Evolutionary conservation across 1,284 basidiomycete species (phyloP), one percentile per base, ranked within the genome.

Genomic region (Stygiomarasmius scandens): DNA sequence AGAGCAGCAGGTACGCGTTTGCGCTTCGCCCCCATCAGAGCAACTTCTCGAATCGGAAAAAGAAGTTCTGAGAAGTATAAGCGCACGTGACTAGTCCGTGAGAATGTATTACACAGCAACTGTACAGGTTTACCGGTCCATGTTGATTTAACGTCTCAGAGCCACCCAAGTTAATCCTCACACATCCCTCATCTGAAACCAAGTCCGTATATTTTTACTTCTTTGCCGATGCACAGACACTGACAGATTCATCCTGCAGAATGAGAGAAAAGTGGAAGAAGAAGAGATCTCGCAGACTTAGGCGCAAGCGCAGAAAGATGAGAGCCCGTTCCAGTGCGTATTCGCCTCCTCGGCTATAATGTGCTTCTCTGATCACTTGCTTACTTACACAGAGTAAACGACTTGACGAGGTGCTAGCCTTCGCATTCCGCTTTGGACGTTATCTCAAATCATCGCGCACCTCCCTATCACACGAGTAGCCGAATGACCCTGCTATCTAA

Each of bases 191-290:
- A 41, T 41, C 14, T 41, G 4, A 41, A 8, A 12, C 16, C 38
- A 41, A 41, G n/a, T 41, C 38, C 38, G 38, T 41, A 12, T 41
- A 16, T 4, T 19, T 8, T n/a, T 8, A 14, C 32, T 8, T 34
- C 32, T 34, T 34, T 14, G 8, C 32, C 32, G 8, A 34, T 34
- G 8, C 32, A 8, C 8, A 14, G 8, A 34, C 32, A 34, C 8
- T 8, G 8, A 34, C 32, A 14, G 8, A 34, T 8, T 34, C 32
- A 8, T 34, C 11, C 36, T 58, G 19, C 58, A 87, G 84, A 64
- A 92, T 92, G 89, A 91, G 89, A 90, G 90, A 92, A 77, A 92
- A 92, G 86, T 92, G 90, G 90, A 92, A 92, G 85, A 92, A 92
- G 78, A 92, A 92, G 82, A 84, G 90, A 72, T 91, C 90, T 65